phyloP scores from a whole-genome alignment of 75 land plant genomes.

The Pinus albicaulis region DNA sequence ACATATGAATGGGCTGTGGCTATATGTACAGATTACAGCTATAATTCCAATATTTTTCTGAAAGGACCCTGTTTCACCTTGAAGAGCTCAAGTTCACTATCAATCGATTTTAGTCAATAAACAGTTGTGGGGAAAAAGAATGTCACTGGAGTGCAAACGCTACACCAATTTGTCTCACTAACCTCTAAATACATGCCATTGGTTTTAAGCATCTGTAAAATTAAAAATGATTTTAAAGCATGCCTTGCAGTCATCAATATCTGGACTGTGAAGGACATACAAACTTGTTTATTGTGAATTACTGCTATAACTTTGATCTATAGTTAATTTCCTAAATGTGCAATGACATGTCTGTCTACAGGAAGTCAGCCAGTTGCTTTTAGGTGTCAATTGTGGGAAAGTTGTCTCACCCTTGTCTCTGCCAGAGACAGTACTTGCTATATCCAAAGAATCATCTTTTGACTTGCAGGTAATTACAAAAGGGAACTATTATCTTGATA shows the following conservation, averaged over 20 bases:
- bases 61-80: neutral
- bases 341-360: constrained; percentile 14
- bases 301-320: neutral
- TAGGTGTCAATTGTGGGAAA: constrained; percentile 77
- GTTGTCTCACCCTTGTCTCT: constrained; percentile 45
- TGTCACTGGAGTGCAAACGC: neutral
- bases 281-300: neutral
- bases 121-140: neutral
- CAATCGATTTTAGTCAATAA: constrained; percentile 8
- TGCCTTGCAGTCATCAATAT: neutral
- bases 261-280: neutral
- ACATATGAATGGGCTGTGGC: no score
- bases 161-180: neutral
- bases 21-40: no score
- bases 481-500: neutral
- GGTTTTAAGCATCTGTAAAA: neutral
- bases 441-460: constrained; percentile 48
- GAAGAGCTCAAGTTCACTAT: neutral
- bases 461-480: constrained; percentile 68
- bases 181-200: neutral
- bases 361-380: constrained; percentile 90
- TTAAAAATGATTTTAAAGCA: neutral
- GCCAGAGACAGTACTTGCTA: constrained; percentile 32
- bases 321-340: neutral
- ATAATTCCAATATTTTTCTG: neutral